Evolutionary conservation across 2,329 filamentous ascomycete species (phyloP).

Genomic region (Macrophomina pseudophaseolina): DNA sequence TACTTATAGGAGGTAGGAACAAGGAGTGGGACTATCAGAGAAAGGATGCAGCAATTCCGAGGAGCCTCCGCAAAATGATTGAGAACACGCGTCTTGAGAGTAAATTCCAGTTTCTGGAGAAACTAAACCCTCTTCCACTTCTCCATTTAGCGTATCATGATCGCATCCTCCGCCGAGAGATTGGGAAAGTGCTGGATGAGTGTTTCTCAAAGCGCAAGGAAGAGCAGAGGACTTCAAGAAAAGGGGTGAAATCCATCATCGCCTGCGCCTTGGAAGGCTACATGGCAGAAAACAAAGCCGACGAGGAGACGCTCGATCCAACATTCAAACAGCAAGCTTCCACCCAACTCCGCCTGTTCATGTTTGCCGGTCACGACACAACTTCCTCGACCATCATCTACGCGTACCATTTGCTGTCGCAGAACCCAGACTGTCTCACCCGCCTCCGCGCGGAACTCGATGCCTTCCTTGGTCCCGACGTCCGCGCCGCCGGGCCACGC

Average conservation of each 20-base stretch:
- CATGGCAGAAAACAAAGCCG: slow-evolving; percentile 35
- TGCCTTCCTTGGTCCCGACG: slow-evolving; percentile 50
- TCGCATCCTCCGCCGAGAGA: slow-evolving; percentile 35
- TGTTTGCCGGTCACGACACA: slow-evolving; percentile 53
- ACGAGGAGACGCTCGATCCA: slow-evolving; percentile 33
- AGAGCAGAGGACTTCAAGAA: not conserved
- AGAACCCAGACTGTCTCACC: slow-evolving; percentile 22
- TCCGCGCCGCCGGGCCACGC: not conserved
- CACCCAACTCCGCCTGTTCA: slow-evolving; percentile 43
- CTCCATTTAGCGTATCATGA: slow-evolving; percentile 35
- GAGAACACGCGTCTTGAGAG: not conserved
- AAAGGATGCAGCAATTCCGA: not conserved
- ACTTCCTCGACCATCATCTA: slow-evolving; percentile 34
- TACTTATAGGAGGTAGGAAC: not conserved
- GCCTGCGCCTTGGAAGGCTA: slow-evolving; percentile 26
- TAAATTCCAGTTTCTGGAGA: not conserved
- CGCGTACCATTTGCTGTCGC: slow-evolving; percentile 6
- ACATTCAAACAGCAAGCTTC: slow-evolving; percentile 19
- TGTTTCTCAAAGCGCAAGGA: slow-evolving; percentile 22
- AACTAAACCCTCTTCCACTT: slow-evolving; percentile 37
- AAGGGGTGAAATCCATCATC: not conserved
- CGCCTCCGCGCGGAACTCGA: slow-evolving; percentile 56
- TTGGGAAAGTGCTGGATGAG: slow-evolving; percentile 31
- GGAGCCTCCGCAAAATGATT: not conserved
- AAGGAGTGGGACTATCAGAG: not conserved